Base-by-base conservation (phyloP, 352 stramenopile species). In the Halophytophthora polymorphica region DNA sequence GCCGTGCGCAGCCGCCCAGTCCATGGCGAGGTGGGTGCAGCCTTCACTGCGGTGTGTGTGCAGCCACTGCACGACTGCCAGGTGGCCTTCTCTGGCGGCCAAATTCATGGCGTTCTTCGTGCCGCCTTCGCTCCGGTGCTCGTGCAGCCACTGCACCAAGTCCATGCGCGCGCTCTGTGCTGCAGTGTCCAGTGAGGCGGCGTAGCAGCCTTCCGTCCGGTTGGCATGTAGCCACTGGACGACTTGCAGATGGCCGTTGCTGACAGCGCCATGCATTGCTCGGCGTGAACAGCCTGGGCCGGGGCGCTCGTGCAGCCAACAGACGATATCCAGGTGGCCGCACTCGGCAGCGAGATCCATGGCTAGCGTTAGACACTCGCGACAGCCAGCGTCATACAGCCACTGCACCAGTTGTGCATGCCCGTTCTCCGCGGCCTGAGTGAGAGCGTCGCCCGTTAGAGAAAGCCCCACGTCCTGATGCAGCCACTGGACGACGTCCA, bases 401-500 rank as follows among this genome's bases (percentile, higher is more conserved):
- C 62, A 71, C 25, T 61, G 37, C n/a, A 64, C 42, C 7, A 62
- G 37, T 0, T 49, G 19, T 40, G 45, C 42, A 31, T 58, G 44
- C 0, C 47, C 44, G 42, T 58, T 38, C 13, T 42, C 11, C 1
- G 44, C 48, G 0, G 59, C 53, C 5, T 53, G 31, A 38, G 29
- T 36, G 21, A 58, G 55, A 13, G 35, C 37, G 11, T 44, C 35
- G 12, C 25, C 23, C 1, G 45, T 53, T n/a, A 57, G 11, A 2
- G 12, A 18, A 1, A 57, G 13, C 1, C 17, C 18, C 14, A n/a
- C 39, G 5, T 68, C 22, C 11, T 4, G 31, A 22, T 63, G 33
- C 15, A 64, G 35, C 54, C 54, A 64, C 41, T 68, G 59, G 40
- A 64, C 43, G 10, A 49, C 43, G 18, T 21, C 25, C 19, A 67